These are phyloP conservation scores for Coemansia sp. DNA, from an alignment of 192 early-diverging fungal genomes.

Conservation along the genomic window DNA sequence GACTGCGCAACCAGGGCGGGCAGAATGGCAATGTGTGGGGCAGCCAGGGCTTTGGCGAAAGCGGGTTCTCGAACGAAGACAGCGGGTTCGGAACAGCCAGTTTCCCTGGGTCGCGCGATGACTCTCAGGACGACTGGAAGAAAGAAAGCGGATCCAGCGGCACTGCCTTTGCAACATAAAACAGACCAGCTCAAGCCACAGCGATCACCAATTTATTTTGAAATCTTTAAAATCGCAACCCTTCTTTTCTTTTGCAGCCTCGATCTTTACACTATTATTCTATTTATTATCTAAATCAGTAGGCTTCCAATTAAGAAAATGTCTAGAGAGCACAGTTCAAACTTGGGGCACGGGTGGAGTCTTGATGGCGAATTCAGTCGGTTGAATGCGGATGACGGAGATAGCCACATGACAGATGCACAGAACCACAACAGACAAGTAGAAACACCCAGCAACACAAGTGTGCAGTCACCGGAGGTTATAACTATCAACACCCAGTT, in stretches of 20 bases:
- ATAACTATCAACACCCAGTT: conserved; percentile 25
- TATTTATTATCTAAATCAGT: conserved; percentile 1
- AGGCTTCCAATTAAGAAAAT: not conserved
- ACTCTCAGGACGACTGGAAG: conserved; percentile 18
- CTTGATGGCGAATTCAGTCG: not conserved
- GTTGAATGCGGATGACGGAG: not conserved
- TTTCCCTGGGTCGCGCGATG: conserved; percentile 38
- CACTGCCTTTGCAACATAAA: conserved; percentile 2
- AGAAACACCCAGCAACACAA: not conserved
- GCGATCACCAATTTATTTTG: not conserved
- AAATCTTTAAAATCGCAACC: not conserved
- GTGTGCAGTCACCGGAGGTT: conserved; percentile 4
- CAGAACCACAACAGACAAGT: not conserved
- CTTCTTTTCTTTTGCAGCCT: no score
- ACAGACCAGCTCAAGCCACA: not conserved
- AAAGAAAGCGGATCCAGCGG: not conserved
- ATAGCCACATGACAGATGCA: not conserved
- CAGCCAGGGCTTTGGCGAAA: conserved; percentile 4
- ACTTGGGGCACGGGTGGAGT: not conserved
- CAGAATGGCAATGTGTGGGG: conserved; percentile 21
- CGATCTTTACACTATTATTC: not conserved
- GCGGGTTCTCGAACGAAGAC: not conserved
- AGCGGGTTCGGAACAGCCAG: conserved; percentile 16
- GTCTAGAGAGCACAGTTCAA: not conserved
- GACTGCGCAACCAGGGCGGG: conserved; percentile 25